Evolutionary conservation across 2,329 filamentous ascomycete species (phyloP), one percentile per base, ranked within the genome.

Genomic region (Neoarthrinium moseri): DNA sequence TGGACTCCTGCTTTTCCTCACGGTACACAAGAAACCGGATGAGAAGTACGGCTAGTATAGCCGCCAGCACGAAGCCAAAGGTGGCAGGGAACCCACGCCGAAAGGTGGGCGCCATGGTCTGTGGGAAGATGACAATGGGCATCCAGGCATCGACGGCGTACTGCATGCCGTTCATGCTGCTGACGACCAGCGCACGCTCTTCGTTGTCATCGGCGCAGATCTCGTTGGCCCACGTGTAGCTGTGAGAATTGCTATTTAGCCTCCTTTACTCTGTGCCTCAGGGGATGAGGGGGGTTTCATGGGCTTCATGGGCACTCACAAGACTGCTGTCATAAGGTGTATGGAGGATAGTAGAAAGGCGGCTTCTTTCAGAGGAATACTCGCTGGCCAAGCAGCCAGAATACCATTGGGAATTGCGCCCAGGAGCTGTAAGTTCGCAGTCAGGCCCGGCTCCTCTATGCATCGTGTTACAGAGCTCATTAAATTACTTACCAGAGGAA

Each of bases 161-260:
- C 15, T 45, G 43, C 18, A 45, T 29, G 15, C 43, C 43, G 26
- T 45, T 45, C 43, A 45, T 45, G 20, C 20, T 26, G 22, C 43
- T 45, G 5, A 45, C 20, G 6, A 32, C 34, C 33, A 45, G 15
- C 4, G 43, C 43, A 6, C 43, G 24, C 26, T 45, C 43, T n/a
- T 45, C 43, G 43, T 45, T 45, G 34, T 45, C 34, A 21, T 39
- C 35, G n/a, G 43, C 43, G 34, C 43, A 45, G 11, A 45, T 39
- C 26, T 45, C 43, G 18, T 45, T 45, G 33, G 43, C 43, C 43
- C 43, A 45, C 13, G 43, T 38, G 27, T 45, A 45, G 17, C 42
- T 44, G 12, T 2, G 8, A 4, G 6, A 11, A 20, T 5, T 23
- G 30, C 10, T 15, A 15, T n/a, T n/a, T n/a, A n/a, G n/a, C n/a